Evolutionary conservation across 2,329 filamentous ascomycete genomes (phyloP).

Genomic region (Calonectria pseudoturangicola): DNA sequence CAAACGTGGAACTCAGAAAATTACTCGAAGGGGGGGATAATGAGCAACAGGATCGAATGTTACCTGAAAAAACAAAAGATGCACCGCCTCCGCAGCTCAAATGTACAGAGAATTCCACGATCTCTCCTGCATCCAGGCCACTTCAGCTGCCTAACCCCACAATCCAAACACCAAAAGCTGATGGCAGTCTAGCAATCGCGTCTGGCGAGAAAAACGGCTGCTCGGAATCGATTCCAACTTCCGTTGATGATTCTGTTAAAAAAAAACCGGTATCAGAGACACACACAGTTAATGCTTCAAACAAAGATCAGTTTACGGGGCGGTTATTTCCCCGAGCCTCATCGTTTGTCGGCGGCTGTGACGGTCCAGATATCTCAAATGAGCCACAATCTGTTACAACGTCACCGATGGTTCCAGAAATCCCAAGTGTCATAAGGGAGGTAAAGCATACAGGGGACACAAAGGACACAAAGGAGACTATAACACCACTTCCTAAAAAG

Average conservation of each 20-base stretch:
- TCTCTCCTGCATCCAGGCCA: background rate
- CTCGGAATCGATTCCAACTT: background rate
- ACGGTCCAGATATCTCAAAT: background rate
- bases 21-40: background rate
- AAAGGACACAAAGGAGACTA: background rate
- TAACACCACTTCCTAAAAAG: background rate
- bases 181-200: too few relatives aligned
- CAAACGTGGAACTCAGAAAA: constrained; percentile 37
- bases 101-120: too few relatives aligned
- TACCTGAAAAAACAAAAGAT: background rate
- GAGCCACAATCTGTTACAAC: background rate
- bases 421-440: background rate
- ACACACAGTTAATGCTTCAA: too few relatives aligned
- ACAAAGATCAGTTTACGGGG: background rate
- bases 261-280: too few relatives aligned
- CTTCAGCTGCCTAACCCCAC: too few relatives aligned
- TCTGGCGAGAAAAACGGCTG: too few relatives aligned
- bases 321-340: background rate
- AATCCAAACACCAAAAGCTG: background rate
- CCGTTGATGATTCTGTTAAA: background rate
- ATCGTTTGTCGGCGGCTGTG: background rate
- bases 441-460: background rate
- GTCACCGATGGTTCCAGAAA: background rate
- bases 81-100: background rate
- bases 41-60: background rate